phyloP scores from a whole-genome alignment of 306 rosid genomes.

The Prosopis cineraria region DNA sequence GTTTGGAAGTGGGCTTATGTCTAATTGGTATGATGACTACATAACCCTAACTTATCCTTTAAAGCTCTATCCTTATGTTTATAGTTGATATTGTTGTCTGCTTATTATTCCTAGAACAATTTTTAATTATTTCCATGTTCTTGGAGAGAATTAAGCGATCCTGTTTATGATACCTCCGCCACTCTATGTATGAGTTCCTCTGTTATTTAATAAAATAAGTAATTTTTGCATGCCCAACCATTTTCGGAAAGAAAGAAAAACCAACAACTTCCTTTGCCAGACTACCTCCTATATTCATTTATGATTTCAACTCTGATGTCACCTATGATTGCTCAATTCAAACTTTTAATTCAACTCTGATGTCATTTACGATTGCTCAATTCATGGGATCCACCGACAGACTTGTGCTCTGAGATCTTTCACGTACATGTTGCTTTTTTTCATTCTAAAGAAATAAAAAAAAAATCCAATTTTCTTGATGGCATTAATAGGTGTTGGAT shows the following conservation, averaged over 20 bases:
- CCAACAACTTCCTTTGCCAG: background rate
- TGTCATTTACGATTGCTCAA: background rate
- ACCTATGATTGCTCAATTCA: background rate
- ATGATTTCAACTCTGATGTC: background rate
- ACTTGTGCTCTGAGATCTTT: background rate
- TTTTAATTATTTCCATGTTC: background rate
- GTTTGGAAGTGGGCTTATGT: background rate
- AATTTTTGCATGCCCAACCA: background rate
- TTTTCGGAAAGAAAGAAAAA: background rate
- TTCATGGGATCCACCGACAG: background rate
- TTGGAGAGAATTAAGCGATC: background rate
- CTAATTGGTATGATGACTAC: background rate
- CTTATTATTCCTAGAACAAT: background rate
- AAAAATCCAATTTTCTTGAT: background rate
- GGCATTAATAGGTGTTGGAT: constrained; percentile 13
- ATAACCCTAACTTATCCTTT: background rate
- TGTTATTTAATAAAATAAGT: background rate
- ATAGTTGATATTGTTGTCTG: background rate
- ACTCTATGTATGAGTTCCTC: background rate
- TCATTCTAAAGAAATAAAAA: background rate
- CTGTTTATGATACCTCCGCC: too few species aligned
- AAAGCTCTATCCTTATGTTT: background rate
- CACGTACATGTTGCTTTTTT: background rate
- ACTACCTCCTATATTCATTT: background rate
- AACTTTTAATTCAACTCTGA: background rate